Evolutionary conservation across 202 grass and related monocot species (phyloP).

Genomic region (Zoysia matrella): DNA sequence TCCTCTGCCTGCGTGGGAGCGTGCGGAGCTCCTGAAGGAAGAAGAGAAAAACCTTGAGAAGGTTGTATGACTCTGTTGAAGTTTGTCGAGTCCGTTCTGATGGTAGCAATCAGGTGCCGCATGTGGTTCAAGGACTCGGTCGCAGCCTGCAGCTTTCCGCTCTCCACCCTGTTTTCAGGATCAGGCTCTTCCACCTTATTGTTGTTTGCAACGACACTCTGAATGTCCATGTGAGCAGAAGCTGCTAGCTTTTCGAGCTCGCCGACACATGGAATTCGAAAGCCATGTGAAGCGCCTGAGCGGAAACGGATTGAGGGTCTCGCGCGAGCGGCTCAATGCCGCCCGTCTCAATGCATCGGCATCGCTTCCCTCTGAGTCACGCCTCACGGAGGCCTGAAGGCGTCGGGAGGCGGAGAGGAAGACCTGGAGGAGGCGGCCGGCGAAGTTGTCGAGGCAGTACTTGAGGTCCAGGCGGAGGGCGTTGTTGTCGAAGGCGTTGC

Average conservation of each 20-base stretch:
- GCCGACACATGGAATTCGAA: conserved; percentile 65
- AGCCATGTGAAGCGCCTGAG: conserved; percentile 42
- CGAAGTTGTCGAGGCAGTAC: conserved; percentile 87
- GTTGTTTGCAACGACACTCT: conserved; percentile 8
- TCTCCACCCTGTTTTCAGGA: not conserved
- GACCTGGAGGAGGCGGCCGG: conserved; percentile 78
- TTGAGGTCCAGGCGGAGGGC: conserved; percentile 91
- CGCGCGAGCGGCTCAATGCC: conserved; percentile 54
- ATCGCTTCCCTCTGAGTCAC: conserved; percentile 92
- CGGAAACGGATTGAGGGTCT: conserved; percentile 33
- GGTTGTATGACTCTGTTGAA: conserved; percentile 14
- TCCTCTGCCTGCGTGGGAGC: conserved; percentile 44
- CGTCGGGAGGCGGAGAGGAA: conserved; percentile 77
- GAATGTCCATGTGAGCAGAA: conserved; percentile 54
- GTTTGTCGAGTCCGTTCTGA: conserved; percentile 45
- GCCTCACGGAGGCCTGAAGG: conserved; percentile 72
- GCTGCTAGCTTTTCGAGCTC: conserved; percentile 60
- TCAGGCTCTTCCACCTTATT: conserved; percentile 29
- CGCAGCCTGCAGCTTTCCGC: conserved; percentile 43
- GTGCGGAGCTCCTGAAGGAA: not conserved
- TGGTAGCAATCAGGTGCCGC: conserved; percentile 44
- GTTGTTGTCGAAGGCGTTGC: conserved; percentile 84
- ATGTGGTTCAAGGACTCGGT: conserved; percentile 52
- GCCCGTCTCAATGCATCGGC: conserved; percentile 80
- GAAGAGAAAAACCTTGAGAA: no score